phyloP scores from a whole-genome alignment of 805 yeast genomes.

The Myxozyma lipomycoides region DNA sequence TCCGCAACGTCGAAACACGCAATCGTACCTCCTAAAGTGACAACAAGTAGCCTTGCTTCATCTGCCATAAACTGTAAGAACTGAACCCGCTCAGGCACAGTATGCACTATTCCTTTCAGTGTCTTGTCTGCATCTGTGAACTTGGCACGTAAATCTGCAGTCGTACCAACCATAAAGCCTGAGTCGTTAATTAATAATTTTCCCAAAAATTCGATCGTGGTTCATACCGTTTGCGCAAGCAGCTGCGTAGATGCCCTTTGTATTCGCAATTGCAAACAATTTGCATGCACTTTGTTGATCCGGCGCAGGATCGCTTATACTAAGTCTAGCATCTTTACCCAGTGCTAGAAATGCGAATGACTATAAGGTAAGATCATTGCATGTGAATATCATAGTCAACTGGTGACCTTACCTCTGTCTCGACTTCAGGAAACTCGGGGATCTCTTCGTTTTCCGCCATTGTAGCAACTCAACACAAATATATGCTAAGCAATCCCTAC shows the following conservation, averaged over 20 bases:
- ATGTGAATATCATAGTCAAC: no score
- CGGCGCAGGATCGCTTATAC: slow-evolving; percentile 10
- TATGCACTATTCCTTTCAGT: slow-evolving; percentile 6
- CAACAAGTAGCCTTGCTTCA: slow-evolving; percentile 27
- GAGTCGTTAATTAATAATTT: neutral
- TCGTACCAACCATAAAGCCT: slow-evolving; percentile 27
- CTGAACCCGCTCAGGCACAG: slow-evolving; percentile 12
- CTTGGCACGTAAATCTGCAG: slow-evolving; percentile 24
- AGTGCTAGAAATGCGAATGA: slow-evolving; percentile 20
- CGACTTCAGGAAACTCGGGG: slow-evolving; percentile 1
- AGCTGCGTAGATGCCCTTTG: slow-evolving; percentile 29
- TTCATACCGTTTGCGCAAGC: slow-evolving; percentile 27
- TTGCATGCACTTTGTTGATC: slow-evolving; percentile 13
- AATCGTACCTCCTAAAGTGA: slow-evolving; percentile 8
- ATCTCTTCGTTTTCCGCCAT: neutral
- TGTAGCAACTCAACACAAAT: no score
- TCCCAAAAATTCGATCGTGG: neutral
- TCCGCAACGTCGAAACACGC: slow-evolving; percentile 14
- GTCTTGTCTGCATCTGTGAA: slow-evolving; percentile 14
- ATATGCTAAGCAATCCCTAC: no score
- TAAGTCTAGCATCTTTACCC: slow-evolving; percentile 22
- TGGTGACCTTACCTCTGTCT: slow-evolving; percentile 3
- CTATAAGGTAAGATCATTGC: neutral
- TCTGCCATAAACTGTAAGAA: slow-evolving; percentile 30
- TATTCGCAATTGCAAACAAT: slow-evolving; percentile 32